phyloP scores from a whole-genome alignment of 2,329 filamentous ascomycete genomes.

The Penicillium janthinellum region DNA sequence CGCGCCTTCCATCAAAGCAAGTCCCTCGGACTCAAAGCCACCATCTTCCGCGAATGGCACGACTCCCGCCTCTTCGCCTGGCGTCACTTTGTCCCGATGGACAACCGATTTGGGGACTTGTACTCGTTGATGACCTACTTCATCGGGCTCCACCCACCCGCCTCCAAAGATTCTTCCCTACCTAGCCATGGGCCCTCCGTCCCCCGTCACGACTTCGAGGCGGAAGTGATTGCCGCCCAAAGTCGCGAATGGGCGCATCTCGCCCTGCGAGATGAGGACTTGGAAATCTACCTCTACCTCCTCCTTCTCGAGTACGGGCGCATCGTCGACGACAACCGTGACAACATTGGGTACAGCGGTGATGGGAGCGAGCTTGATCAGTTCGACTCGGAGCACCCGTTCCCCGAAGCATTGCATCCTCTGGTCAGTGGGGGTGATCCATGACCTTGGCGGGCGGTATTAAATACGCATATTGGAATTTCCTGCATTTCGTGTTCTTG shows the following conservation, averaged over 20 bases:
- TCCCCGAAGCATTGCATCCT: slow-evolving; percentile 9
- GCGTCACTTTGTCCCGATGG: slow-evolving; percentile 57
- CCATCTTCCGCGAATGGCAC: slow-evolving; percentile 58
- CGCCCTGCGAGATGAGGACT: slow-evolving; percentile 52
- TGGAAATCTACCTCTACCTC: slow-evolving; percentile 59
- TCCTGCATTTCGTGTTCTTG: slow-evolving; percentile 1
- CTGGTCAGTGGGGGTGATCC: slow-evolving; percentile 9
- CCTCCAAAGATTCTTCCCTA: slow-evolving; percentile 8
- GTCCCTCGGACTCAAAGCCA: slow-evolving; percentile 55
- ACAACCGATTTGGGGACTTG: slow-evolving; percentile 54
- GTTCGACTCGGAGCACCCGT: slow-evolving; percentile 19
- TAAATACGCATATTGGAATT: background rate
- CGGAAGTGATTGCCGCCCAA: slow-evolving; percentile 37
- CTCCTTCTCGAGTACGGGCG: slow-evolving; percentile 59
- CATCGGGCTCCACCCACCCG: slow-evolving; percentile 39
- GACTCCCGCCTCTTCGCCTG: slow-evolving; percentile 54
- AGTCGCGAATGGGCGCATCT: slow-evolving; percentile 42
- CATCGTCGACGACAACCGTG: slow-evolving; percentile 65
- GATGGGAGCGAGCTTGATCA: slow-evolving; percentile 28
- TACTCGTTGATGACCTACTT: slow-evolving; percentile 56
- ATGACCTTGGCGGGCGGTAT: background rate
- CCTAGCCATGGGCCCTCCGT: slow-evolving; percentile 25
- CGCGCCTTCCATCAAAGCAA: slow-evolving; percentile 50
- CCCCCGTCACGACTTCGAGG: slow-evolving; percentile 35
- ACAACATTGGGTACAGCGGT: slow-evolving; percentile 58